phyloP scores from a whole-genome alignment of 1,284 basidiomycete species.

The Sanghuangporus sanghuang region DNA sequence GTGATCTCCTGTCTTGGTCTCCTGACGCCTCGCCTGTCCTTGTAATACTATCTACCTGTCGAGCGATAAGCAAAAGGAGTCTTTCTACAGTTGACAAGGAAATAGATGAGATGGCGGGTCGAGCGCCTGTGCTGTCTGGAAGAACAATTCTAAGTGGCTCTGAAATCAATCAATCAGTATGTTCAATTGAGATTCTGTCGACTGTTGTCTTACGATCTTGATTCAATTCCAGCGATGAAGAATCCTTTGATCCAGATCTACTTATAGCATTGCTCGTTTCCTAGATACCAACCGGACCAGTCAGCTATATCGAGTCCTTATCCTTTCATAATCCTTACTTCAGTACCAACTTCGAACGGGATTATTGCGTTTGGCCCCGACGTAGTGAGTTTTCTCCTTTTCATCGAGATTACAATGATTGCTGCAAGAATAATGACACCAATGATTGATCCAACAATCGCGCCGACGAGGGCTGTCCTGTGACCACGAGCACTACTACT shows the following conservation, averaged over 20 bases:
- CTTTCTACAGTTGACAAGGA: not conserved
- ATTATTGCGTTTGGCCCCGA: not conserved
- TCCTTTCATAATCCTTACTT: not conserved
- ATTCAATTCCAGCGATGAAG: not conserved
- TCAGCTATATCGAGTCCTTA: not conserved
- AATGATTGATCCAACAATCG: not conserved
- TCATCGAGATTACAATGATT: not conserved
- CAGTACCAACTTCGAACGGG: not conserved
- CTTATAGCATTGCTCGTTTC: not conserved
- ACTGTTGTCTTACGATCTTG: not conserved
- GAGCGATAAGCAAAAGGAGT: not conserved
- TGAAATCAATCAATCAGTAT: not conserved
- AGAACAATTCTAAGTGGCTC: not conserved
- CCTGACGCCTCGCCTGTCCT: not conserved
- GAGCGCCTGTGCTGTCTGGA: not conserved
- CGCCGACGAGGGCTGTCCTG: not conserved
- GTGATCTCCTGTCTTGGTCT: not conserved
- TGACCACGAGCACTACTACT: not conserved
- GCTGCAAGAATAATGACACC: not conserved
- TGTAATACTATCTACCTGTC: not conserved
- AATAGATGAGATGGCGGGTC: not conserved
- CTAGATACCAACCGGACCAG: not conserved
- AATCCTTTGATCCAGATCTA: not conserved
- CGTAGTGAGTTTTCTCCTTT: not conserved
- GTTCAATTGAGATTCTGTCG: not conserved